Conservation (phyloP, 2,329 filamentous ascomycete species). For the Penicillium sp. region DNA sequence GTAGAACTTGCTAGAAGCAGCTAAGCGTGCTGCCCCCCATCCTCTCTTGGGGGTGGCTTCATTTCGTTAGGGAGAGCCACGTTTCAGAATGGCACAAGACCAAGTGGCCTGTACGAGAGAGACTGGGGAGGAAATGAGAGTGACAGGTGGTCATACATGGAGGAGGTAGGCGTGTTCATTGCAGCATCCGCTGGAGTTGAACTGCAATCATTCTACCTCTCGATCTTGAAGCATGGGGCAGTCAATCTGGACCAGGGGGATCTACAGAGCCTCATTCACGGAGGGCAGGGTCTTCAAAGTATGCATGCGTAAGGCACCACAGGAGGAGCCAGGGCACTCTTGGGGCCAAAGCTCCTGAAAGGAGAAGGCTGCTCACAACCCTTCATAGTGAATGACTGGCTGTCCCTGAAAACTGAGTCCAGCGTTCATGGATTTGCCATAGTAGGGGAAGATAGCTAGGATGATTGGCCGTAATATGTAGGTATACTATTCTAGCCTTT, state of each 20-base stretch:
- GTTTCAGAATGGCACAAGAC: neutral
- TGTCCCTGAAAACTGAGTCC: neutral
- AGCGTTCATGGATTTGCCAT: neutral
- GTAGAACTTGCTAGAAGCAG: conserved; percentile 39
- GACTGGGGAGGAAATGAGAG: neutral
- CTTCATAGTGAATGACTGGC: neutral
- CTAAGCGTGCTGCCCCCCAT: conserved; percentile 11
- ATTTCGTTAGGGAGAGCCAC: conserved; percentile 4
- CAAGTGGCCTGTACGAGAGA: conserved; percentile 14
- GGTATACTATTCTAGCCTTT: neutral
- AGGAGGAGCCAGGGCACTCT: conserved; percentile 2
- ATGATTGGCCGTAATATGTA: too few relatives aligned
- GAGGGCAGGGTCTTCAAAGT: neutral
- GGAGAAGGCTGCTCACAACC: too few relatives aligned
- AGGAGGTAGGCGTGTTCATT: neutral
- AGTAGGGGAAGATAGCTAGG: neutral
- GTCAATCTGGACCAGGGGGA: conserved; percentile 11
- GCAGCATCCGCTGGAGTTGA: neutral
- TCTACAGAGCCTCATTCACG: conserved; percentile 19
- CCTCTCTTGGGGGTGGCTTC: conserved; percentile 3
- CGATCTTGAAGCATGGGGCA: conserved; percentile 6
- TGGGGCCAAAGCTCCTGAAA: neutral
- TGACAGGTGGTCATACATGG: neutral
- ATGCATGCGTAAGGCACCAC: conserved; percentile 7
- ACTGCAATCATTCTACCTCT: neutral